Percentiles rank a stretch among this genome's conserved stretches.
Evolutionary conservation across 1,139 yeast genomes (phyloP).

Genomic region (Meyerozyma carpophila): DNA sequence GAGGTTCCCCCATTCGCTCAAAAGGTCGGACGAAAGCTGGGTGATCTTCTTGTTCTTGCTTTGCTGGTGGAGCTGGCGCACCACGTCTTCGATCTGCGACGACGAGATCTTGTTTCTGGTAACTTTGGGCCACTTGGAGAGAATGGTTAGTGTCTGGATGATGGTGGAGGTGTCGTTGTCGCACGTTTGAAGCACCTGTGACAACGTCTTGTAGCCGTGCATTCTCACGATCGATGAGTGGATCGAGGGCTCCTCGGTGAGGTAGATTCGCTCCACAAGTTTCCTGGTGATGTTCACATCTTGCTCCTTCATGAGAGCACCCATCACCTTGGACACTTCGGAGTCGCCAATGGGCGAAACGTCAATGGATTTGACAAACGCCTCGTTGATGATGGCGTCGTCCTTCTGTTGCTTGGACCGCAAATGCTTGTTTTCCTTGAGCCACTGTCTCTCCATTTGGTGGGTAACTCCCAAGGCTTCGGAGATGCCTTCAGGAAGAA

Average conservation of each 20-base stretch:
- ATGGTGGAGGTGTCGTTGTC: constrained; percentile 35
- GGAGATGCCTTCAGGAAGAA: constrained; percentile 76
- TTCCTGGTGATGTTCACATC: constrained; percentile 63
- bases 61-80: constrained; percentile 37
- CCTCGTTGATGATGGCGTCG: constrained; percentile 56
- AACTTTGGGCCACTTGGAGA: constrained; percentile 72
- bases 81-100: constrained; percentile 67
- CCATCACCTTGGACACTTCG: constrained; percentile 76
- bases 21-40: constrained; percentile 36
- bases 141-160: constrained; percentile 47
- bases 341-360: constrained; percentile 47
- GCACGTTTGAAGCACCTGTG: constrained; percentile 41
- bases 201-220: constrained; percentile 84
- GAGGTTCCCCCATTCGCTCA: constrained; percentile 67
- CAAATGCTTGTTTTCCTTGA: constrained; percentile 51
- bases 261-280: constrained; percentile 60
- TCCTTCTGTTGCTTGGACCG: constrained; percentile 46
- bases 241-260: constrained; percentile 50
- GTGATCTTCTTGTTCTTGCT: constrained; percentile 29
- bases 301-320: constrained; percentile 73
- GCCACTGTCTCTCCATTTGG: constrained; percentile 57
- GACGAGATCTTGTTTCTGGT: constrained; percentile 79
- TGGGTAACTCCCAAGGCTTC: constrained; percentile 82
- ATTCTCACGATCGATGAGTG: constrained; percentile 61
- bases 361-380: constrained; percentile 56